phyloP scores from a whole-genome alignment of 257 asterid genomes.

The Jacaranda copaia region DNA sequence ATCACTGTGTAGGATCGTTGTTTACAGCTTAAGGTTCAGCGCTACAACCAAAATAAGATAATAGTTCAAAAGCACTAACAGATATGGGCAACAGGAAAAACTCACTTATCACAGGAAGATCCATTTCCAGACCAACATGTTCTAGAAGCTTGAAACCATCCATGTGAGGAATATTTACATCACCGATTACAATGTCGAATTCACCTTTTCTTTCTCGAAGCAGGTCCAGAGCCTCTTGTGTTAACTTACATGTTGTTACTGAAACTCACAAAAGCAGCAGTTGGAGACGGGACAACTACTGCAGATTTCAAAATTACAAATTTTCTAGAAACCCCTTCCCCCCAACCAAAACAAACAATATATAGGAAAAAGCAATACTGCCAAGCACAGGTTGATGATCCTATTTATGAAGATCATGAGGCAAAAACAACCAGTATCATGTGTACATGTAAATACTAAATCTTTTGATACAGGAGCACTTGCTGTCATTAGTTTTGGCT shows the following conservation, averaged over 20 bases:
- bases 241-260: conserved; percentile 67
- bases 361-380: too few relatives aligned
- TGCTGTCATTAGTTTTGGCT: too few relatives aligned
- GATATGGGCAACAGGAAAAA: conserved; percentile 3
- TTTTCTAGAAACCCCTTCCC: too few relatives aligned
- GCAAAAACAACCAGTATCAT: too few relatives aligned
- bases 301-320: too few relatives aligned
- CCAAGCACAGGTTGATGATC: too few relatives aligned
- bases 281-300: not conserved
- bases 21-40: not conserved
- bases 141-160: conserved; percentile 78
- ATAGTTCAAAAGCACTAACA: not conserved
- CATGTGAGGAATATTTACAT: conserved; percentile 78
- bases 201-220: conserved; percentile 65
- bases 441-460: too few relatives aligned
- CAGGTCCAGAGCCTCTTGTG: conserved; percentile 68
- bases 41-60: not conserved
- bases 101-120: conserved; percentile 84
- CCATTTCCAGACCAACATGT: conserved; percentile 74
- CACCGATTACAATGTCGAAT: conserved; percentile 78
- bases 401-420: too few relatives aligned
- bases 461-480: too few relatives aligned
- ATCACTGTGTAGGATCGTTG: conserved; percentile 57
- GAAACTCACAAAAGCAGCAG: conserved; percentile 34
- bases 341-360: too few relatives aligned